These are phyloP conservation scores for Trichoderma sp. DNA, from an alignment of 2,329 filamentous ascomycete species.

Conservation along the genomic window DNA sequence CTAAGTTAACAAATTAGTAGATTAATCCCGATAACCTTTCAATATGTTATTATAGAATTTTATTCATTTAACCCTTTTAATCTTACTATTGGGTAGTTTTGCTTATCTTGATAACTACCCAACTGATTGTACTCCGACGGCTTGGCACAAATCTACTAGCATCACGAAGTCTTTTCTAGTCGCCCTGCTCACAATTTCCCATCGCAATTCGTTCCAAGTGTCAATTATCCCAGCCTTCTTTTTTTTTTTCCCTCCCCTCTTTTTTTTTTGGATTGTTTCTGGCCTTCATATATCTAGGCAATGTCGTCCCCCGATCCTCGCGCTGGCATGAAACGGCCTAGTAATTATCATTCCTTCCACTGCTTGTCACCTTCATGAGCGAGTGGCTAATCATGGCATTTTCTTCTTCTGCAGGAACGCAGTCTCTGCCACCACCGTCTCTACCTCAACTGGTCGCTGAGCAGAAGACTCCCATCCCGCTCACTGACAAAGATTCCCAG, in stretches of 20 bases:
- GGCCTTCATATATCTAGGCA: neutral
- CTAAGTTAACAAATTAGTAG: neutral
- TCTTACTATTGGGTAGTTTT: neutral
- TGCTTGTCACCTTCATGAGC: neutral
- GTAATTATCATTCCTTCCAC: slow-evolving; percentile 35
- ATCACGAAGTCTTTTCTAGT: neutral
- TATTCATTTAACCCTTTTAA: neutral
- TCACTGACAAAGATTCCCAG: slow-evolving; percentile 86
- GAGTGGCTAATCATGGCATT: slow-evolving; percentile 25
- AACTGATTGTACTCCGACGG: neutral
- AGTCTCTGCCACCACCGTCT: slow-evolving; percentile 89
- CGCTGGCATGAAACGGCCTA: slow-evolving; percentile 46
- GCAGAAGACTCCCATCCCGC: slow-evolving; percentile 81
- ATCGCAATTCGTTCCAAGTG: neutral
- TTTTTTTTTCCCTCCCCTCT: neutral
- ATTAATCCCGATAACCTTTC: neutral
- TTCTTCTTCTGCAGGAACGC: slow-evolving; percentile 64
- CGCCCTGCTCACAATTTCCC: neutral
- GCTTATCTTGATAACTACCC: neutral
- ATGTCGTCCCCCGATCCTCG: slow-evolving; percentile 46
- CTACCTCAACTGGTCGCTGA: slow-evolving; percentile 92
- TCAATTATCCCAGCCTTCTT: neutral
- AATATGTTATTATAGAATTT: neutral
- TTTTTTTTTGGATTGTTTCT: neutral
- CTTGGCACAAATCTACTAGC: neutral